phyloP scores from a whole-genome alignment of 495 filamentous ascomycete genomes.

The Aspergillus conjunctus region DNA sequence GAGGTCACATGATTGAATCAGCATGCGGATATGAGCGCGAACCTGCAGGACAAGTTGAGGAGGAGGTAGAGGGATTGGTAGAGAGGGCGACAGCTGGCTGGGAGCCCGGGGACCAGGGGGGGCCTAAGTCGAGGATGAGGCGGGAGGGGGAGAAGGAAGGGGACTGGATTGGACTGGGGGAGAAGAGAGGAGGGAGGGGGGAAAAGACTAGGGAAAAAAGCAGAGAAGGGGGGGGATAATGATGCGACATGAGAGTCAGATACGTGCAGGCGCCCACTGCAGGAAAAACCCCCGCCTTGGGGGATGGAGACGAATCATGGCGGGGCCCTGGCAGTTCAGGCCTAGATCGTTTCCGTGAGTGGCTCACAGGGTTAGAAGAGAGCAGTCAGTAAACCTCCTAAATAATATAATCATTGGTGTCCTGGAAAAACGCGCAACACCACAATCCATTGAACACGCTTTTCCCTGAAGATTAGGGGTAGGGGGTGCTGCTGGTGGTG shows the following conservation, averaged over 20 bases:
- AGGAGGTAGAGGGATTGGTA: slow-evolving; percentile 30
- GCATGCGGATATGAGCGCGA: slow-evolving; percentile 45
- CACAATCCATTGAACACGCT: background rate
- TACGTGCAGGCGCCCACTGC: slow-evolving; percentile 28
- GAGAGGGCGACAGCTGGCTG: slow-evolving; percentile 18
- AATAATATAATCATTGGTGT: background rate
- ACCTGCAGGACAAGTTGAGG: slow-evolving; percentile 37
- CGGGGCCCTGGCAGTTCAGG: slow-evolving; percentile 16
- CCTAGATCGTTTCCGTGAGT: slow-evolving; percentile 19
- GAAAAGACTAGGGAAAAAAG: slow-evolving; percentile 11
- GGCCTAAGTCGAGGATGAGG: slow-evolving; percentile 9
- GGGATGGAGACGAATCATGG: slow-evolving; percentile 23
- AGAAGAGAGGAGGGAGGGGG: slow-evolving; percentile 10
- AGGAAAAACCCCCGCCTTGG: slow-evolving; percentile 26
- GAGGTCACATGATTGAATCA: slow-evolving; percentile 46
- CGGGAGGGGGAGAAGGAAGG: background rate
- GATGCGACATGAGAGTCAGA: slow-evolving; percentile 26
- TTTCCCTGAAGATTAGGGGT: background rate
- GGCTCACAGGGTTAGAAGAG: slow-evolving; percentile 5
- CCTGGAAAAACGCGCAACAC: background rate
- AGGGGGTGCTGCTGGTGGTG: background rate
- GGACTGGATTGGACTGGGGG: slow-evolving; percentile 1
- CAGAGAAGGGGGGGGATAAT: slow-evolving; percentile 8
- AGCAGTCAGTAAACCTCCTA: background rate
- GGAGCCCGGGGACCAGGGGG: slow-evolving; percentile 4